Evolutionary conservation across 225 moss, liverwort and hornwort species (phyloP).

Genomic region (Pleurozium schreberi): DNA sequence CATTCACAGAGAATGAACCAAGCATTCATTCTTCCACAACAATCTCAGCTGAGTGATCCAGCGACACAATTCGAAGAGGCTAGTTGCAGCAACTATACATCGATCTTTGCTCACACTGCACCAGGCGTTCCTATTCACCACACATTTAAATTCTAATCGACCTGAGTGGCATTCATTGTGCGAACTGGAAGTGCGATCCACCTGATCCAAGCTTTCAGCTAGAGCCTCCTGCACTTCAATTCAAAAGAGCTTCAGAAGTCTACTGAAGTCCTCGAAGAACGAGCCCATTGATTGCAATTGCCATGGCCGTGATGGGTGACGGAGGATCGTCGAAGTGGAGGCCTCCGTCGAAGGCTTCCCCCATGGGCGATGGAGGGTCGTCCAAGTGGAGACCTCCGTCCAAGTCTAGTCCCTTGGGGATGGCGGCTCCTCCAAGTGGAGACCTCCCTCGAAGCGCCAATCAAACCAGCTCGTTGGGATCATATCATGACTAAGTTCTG

Average conservation of each 20-base stretch:
- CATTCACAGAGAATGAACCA: not conserved
- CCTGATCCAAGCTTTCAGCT: not conserved
- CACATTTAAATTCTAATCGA: not conserved
- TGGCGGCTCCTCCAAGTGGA: not conserved
- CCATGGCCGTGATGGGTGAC: not conserved
- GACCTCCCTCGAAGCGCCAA: not conserved
- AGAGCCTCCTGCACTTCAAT: not conserved
- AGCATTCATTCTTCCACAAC: not conserved
- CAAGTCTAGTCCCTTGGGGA: not conserved
- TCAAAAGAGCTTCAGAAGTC: not conserved
- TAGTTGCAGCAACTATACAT: not conserved
- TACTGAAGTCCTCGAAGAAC: not conserved
- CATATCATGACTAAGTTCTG: not conserved
- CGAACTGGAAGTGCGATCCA: not conserved
- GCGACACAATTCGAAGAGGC: not conserved
- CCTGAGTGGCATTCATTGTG: not conserved
- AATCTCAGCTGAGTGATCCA: not conserved
- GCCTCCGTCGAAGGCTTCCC: not conserved
- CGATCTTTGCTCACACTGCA: not conserved
- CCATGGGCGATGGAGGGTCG: not conserved
- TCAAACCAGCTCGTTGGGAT: not conserved
- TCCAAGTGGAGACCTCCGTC: conserved; percentile 3
- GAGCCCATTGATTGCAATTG: not conserved
- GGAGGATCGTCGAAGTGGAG: not conserved
- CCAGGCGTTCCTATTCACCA: not conserved